Evolutionary conservation across 148 eudicot species (phyloP), one percentile per base, ranked within the genome.

Genomic region (Rhododendron henanense): DNA sequence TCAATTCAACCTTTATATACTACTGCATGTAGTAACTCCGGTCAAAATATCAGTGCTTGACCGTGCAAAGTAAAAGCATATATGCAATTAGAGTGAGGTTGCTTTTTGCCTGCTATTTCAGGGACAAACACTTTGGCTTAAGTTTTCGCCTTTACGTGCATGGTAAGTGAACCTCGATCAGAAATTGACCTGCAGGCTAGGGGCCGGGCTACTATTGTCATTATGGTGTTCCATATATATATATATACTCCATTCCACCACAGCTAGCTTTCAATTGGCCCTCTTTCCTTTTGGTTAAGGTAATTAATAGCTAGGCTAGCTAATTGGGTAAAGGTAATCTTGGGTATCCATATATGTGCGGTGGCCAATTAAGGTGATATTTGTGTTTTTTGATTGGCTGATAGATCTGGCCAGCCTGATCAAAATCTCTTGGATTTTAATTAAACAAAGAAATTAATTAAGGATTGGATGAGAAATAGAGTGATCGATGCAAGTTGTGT

Each of bases 121-220:
- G 90, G 90, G 90, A 90, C 91, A 89, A 87, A 45, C 21, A 47
- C 87, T 45, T 37, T 14, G 55, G 51, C n/a, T 37, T 39, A 7
- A 18, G 47, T 35, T 35, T 35, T 35, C 84, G 81, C 83, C 94
- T 92, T 92, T 92, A 92, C 94, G 93, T 92, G 92, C 88, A 88
- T 91, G 90, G 87, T 86, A 92, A 92, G 94, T 88, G 89, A 90
- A 76, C 91, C 78, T 81, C 45, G 6, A 41, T 41, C 61, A 10
- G 23, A 83, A 19, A 44, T 31, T 82, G 86, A 79, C 89, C 51
- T 45, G 69, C 61, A 16, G 61, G 45, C 45, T 41, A 41, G 45
- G 45, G 45, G 45, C 45, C 45, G 47, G 87, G 87, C 76, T 84
- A 84, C 10, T 82, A 8, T 85, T 41, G 83, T 86, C 53, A 82